A percentile compares a stretch with the other conserved stretches of the same genome.
Conservation (phyloP, 805 yeast species). For the Blastobotrys robertii region DNA sequence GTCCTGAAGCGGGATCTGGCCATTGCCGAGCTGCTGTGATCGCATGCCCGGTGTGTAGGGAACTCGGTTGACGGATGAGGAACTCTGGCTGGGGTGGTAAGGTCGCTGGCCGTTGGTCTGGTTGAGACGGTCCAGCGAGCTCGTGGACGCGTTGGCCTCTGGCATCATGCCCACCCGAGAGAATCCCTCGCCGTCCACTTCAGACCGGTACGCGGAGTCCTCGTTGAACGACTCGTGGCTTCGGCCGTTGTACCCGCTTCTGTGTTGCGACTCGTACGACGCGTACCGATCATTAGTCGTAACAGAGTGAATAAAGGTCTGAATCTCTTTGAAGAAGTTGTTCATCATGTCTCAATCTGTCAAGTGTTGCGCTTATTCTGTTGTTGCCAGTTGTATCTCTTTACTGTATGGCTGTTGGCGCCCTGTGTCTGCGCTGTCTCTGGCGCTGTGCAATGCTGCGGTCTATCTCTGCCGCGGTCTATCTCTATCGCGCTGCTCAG, state of each 20-base stretch:
- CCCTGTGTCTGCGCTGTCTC: no score
- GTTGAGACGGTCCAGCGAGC: conserved; percentile 10
- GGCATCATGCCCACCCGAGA: conserved; percentile 10
- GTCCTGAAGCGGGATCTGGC: conserved; percentile 29
- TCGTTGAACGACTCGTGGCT: neutral
- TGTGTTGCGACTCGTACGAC: conserved; percentile 22
- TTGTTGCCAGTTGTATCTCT: no score
- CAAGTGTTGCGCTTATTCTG: no score
- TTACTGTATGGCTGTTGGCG: no score
- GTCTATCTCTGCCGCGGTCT: no score
- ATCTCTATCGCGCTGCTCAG: no score
- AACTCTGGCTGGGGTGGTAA: conserved; percentile 12
- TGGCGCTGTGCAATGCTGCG: no score
- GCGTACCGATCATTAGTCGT: conserved; percentile 33
- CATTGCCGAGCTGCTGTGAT: conserved; percentile 25
- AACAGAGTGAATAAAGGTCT: conserved; percentile 28
- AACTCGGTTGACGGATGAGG: conserved; percentile 14
- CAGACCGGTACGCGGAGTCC: conserved; percentile 3
- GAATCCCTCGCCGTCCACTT: conserved; percentile 11
- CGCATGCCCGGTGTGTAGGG: conserved; percentile 29
- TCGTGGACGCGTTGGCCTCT: conserved; percentile 9
- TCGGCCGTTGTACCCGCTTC: neutral
- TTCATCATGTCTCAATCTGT: conserved; percentile 16
- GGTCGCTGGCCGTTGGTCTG: conserved; percentile 12
- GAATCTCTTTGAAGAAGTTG: conserved; percentile 21